Evolutionary conservation across 1,284 basidiomycete genomes (phyloP).

Genomic region (Apiotrichum brassicae): DNA sequence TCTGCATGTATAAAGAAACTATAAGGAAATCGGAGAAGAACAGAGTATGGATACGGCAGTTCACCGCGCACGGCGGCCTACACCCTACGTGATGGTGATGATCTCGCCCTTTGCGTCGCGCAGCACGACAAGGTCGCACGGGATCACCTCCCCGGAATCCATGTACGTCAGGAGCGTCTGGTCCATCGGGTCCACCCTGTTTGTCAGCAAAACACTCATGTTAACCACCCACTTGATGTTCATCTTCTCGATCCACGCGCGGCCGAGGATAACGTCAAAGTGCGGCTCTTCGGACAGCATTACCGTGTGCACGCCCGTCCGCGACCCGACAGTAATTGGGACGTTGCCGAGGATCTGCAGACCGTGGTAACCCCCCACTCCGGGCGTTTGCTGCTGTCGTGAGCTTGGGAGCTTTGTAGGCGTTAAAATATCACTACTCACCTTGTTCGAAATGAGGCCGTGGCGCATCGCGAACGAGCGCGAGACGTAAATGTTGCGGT

Average conservation of each 20-base stretch:
- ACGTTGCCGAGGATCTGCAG: constrained; percentile 61
- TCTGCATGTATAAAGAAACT: not conserved
- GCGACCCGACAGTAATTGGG: constrained; percentile 55
- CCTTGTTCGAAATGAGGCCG: constrained; percentile 70
- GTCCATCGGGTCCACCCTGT: constrained; percentile 66
- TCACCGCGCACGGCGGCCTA: too few relatives aligned
- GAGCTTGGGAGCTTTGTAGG: too few relatives aligned
- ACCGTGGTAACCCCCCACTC: constrained; percentile 42
- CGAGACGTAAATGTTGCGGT: constrained; percentile 91
- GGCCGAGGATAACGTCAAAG: constrained; percentile 91
- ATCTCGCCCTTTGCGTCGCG: constrained; percentile 68
- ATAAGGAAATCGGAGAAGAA: not conserved
- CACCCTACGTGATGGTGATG: constrained; percentile 65
- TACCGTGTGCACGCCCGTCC: constrained; percentile 51
- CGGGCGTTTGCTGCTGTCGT: constrained; percentile 33
- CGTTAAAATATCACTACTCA: constrained; percentile 6
- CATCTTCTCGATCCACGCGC: constrained; percentile 88
- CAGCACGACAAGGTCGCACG: constrained; percentile 83
- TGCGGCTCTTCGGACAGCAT: constrained; percentile 85
- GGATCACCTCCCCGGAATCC: constrained; percentile 89
- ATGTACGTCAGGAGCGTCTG: constrained; percentile 80
- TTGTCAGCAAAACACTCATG: not conserved
- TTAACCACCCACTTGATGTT: constrained; percentile 55
- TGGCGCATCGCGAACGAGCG: constrained; percentile 84
- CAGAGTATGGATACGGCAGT: not conserved